Base-by-base conservation (phyloP, 2,329 filamentous ascomycete species). In the Macroventuria anomochaeta region DNA sequence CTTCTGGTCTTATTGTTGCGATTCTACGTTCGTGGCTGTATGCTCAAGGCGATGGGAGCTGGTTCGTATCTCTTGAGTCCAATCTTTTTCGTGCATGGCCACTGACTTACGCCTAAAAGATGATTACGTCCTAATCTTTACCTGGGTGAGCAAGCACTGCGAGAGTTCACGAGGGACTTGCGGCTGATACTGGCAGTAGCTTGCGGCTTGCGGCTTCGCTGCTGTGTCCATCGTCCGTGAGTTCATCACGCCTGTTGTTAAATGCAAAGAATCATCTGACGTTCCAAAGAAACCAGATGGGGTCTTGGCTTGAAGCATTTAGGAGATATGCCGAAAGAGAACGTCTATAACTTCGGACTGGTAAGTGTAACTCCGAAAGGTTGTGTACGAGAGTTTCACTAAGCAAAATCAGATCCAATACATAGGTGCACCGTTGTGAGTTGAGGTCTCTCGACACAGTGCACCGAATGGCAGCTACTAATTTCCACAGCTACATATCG, bases 371-470 rank as follows among this genome's bases (percentile, higher is more conserved):
- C n/a, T n/a, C n/a, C n/a, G n/a, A n/a, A n/a, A n/a, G n/a, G n/a
- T n/a, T n/a, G n/a, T n/a, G n/a, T n/a, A n/a, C n/a, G n/a, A n/a
- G n/a, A n/a, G n/a, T n/a, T n/a, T n/a, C n/a, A n/a, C n/a, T n/a
- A n/a, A n/a, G n/a, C n/a, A n/a, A n/a, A 5, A 32, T 7, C 29
- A 61, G 58, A 26, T 61, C 5, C 59, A 61, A 52, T 61, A 59
- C 28, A 59, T 61, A 10, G 59, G 59, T 10, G 59, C 59, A 18
- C 59, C 59, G 28, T 61, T 59, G 56, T 61, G 36, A 53, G 50
- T 23, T n/a, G n/a, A n/a, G n/a, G n/a, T n/a, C n/a, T n/a, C n/a
- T n/a, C n/a, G n/a, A n/a, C n/a, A n/a, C n/a, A n/a, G n/a, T n/a
- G n/a, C n/a, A n/a, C n/a, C n/a, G n/a, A n/a, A n/a, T n/a, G n/a